Conservation (phyloP, 192 early-diverging fungal genomes). For the Gaertneriomyces semiglobifer region DNA sequence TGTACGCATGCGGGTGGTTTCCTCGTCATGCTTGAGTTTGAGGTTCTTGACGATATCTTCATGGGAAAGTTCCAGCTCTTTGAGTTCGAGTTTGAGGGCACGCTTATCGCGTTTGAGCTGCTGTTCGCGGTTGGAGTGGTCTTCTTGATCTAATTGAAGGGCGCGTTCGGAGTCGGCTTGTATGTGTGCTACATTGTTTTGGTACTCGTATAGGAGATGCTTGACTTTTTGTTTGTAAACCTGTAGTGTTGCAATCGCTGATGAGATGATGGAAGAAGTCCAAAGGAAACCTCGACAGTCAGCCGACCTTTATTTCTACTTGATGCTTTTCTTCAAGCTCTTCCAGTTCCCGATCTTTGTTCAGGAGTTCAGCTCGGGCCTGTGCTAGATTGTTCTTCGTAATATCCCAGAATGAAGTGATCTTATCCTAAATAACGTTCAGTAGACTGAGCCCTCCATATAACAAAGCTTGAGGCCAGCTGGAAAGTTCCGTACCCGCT, state of each 20-base stretch:
- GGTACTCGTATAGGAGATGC: conserved; percentile 67
- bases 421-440: conserved; percentile 46
- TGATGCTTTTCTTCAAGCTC: conserved; percentile 65
- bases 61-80: conserved; percentile 62
- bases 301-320: conserved; percentile 60
- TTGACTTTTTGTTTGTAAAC: conserved; percentile 72
- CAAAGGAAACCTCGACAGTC: neutral
- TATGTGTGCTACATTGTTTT: conserved; percentile 64
- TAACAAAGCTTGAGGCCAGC: neutral
- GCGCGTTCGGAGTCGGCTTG: conserved; percentile 61
- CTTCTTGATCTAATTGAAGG: conserved; percentile 53
- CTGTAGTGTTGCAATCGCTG: conserved; percentile 19
- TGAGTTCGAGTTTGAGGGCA: conserved; percentile 59
- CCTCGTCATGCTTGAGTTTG: conserved; percentile 56
- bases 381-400: conserved; percentile 52
- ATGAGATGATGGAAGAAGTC: neutral
- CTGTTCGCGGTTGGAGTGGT: conserved; percentile 48
- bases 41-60: conserved; percentile 62
- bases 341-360: conserved; percentile 62
- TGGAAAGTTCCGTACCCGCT: conserved; percentile 39
- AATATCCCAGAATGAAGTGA: conserved; percentile 61
- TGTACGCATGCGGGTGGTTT: conserved; percentile 50
- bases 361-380: conserved; percentile 47
- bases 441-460: neutral
- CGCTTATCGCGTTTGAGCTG: conserved; percentile 63